Base-by-base conservation (phyloP, 2,329 filamentous ascomycete genomes). In the Helotiales sp. region DNA sequence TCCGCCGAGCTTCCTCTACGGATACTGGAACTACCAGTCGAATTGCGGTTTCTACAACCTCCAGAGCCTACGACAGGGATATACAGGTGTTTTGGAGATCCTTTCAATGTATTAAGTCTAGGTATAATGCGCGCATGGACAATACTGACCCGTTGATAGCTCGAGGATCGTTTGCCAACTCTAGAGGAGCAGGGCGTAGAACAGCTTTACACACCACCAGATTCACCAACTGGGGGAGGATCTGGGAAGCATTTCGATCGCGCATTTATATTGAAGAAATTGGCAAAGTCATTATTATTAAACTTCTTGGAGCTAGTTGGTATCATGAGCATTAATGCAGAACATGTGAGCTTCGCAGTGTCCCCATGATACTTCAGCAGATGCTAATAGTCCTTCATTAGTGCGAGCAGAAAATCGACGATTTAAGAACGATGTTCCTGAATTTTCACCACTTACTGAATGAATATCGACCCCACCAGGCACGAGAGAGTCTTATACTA, bases 401-500 rank as follows among this genome's bases (percentile, higher is more conserved):
- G 71, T 88, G 86, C 52, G 78, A 82, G 25, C 81, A 85, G 40
- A 96, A 96, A 71, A 81, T 93, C 46, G 79, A 85, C 44, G 89
- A 98, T 72, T 75, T 99, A 30, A 82, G 89, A 67, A 92, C 88
- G 15, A 77, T 98, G 27, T 88, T 96, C 62, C 87, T 93, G 72
- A 98, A 98, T 72, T 89, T 96, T 69, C 92, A 97, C 74, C 91
- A 96, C 69, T 81, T 96, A 54, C 85, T 98, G 64, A 99, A 99
- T 73, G 88, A 96, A 73, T 98, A 96, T 75, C 83, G 93, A 30
- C 93, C 93, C 9, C 93, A 97, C 71, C 93, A 98, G 75, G 92
- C 93, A 24, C 79, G 93, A 44, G 93, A 97, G 76, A 92, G 88
- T 27, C 78, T 96, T 57, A 96, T 96, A 30, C 76, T 88, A 64